Conservation (phyloP, 495 filamentous ascomycete genomes). For the Aspergillus avenaceus region DNA sequence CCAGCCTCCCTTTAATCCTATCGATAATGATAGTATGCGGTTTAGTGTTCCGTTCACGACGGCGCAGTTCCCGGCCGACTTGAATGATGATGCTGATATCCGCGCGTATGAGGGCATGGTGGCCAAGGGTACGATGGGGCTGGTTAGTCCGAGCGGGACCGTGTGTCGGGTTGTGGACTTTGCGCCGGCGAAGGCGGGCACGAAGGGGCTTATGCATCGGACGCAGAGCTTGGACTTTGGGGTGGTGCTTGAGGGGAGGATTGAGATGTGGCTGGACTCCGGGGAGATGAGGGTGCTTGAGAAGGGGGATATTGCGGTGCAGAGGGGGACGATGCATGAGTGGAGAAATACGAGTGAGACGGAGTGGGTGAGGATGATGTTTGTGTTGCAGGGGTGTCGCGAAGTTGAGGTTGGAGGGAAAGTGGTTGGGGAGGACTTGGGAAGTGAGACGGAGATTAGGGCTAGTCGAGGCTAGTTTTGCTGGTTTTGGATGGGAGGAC, state of each 20-base stretch:
- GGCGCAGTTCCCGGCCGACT: conserved; percentile 51
- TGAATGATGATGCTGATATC: conserved; percentile 47
- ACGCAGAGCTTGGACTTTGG: conserved; percentile 74
- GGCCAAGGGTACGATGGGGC: conserved; percentile 34
- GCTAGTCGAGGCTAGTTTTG: no score
- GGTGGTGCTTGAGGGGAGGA: conserved; percentile 67
- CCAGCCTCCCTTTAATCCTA: conserved; percentile 13
- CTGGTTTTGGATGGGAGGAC: no score
- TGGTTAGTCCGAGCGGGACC: conserved; percentile 50
- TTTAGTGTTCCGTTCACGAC: conserved; percentile 47
- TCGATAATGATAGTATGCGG: conserved; percentile 18
- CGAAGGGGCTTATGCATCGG: conserved; percentile 62
- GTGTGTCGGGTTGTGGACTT: conserved; percentile 57
- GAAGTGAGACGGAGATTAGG: conserved; percentile 16
- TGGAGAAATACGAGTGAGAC: conserved; percentile 37
- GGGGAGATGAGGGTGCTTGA: conserved; percentile 58
- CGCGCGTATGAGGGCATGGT: conserved; percentile 28
- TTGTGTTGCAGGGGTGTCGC: conserved; percentile 51
- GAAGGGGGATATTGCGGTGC: conserved; percentile 67
- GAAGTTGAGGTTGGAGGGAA: conserved; percentile 37
- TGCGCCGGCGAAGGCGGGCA: conserved; percentile 46
- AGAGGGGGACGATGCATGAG: conserved; percentile 52
- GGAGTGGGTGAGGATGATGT: conserved; percentile 55
- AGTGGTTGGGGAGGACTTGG: conserved; percentile 47
- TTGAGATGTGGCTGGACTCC: conserved; percentile 73